Conservation (phyloP, 1,284 basidiomycete species). For the Leccinum pachyderme region DNA sequence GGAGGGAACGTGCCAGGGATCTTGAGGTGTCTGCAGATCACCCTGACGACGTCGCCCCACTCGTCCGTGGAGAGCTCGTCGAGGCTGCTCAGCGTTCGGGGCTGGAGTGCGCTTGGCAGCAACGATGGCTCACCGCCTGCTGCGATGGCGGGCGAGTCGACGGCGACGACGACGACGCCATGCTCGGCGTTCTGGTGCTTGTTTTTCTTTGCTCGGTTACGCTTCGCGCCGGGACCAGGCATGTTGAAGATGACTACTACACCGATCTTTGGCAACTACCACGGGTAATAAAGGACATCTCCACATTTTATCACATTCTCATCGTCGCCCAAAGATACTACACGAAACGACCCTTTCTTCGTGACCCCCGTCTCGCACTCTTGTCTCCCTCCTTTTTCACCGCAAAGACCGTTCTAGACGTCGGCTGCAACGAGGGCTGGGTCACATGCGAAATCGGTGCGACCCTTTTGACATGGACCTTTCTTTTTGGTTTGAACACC, state of each 20-base stretch:
- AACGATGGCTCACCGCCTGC: background rate
- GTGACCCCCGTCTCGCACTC: conserved; percentile 59
- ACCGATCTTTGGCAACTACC: conserved; percentile 60
- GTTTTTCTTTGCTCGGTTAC: conserved; percentile 21
- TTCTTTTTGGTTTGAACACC: no score
- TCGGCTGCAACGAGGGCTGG: conserved; percentile 83
- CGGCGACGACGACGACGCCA: background rate
- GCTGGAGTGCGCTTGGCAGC: conserved; percentile 16
- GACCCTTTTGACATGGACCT: no score
- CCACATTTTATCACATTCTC: background rate
- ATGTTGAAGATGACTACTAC: conserved; percentile 16
- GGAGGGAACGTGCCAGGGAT: conserved; percentile 47
- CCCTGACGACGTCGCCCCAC: conserved; percentile 47
- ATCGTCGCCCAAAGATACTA: conserved; percentile 59
- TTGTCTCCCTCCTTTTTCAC: conserved; percentile 54
- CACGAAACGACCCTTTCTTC: conserved; percentile 56
- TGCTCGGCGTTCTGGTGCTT: conserved; percentile 14
- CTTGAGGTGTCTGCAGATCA: conserved; percentile 48
- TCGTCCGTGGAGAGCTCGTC: conserved; percentile 36
- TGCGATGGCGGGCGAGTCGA: background rate
- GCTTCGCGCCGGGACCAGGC: conserved; percentile 35
- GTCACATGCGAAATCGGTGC: conserved; percentile 81
- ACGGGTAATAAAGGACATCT: conserved; percentile 40
- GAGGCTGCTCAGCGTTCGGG: conserved; percentile 11
- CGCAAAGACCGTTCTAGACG: conserved; percentile 63